Base-by-base conservation (phyloP, 352 stramenopile species). In the Thalassiosira mediterranea region DNA sequence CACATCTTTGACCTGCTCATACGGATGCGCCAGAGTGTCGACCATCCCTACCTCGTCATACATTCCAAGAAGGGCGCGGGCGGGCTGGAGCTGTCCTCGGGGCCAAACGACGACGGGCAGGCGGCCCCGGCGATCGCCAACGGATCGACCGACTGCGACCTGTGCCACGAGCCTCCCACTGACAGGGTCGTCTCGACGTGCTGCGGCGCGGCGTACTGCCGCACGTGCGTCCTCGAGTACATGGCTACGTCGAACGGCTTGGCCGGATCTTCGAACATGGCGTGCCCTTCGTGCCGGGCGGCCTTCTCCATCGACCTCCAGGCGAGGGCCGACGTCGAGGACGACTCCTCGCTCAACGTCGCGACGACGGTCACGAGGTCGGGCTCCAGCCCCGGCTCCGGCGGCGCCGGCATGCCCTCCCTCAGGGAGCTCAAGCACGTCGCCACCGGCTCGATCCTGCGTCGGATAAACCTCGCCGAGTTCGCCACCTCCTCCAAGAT, bases 1-100 rank as follows among this genome's bases (percentile, higher is more conserved):
- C 96, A 99, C 93, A 99, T 92, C 95, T 99, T 99, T 86, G 96
- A 93, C 69, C 91, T 99, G 15, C 87, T 99, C 1, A 98, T 98
- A 38, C 94, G 97, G 1, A 94, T 99, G 69, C 94, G 97, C 1
- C 97, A 99, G 86, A 95, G 95, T 10, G 95, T 99, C 1, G 97
- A 99, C 79, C 97, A 99, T 77, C 97, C 97, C 8, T 99, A 99
- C 81, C 88, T 99, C 10, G 97, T 97, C 52, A 81, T 97, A 25
- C 81, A 95, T 69, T 90, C 79, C 0, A 91, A 91, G 37, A 85
- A 83, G 59, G 68, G 73, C 37, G 49, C 34, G 7, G 47, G 49
- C 44, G 60, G 44, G 26, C 54, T 32, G 42, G 23, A 26, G 48
- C 49, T 25, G 79, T 72, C 62, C 4, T 58, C 19, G n/a, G 37